Evolutionary conservation across 306 rosid species (phyloP).

Genomic region (Sophora flavescens): DNA sequence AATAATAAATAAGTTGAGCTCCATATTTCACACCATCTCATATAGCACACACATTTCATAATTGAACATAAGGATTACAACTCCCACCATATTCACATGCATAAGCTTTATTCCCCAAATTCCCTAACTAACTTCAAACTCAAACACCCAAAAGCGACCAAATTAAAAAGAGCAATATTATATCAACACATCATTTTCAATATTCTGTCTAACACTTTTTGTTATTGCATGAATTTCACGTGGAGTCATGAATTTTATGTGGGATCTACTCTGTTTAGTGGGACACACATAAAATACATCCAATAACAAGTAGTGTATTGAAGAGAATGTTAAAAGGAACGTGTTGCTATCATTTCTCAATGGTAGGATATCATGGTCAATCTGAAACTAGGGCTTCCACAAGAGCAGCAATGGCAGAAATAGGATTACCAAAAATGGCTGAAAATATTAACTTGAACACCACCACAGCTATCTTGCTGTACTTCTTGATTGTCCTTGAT

Average conservation of each 20-base stretch:
- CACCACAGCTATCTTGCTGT: conserved; percentile 24
- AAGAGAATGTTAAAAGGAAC: too few species aligned
- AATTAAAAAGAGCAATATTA: neutral
- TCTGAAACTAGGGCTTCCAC: conserved; percentile 44
- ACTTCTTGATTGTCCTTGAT: conserved; percentile 18
- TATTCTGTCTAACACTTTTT: too few species aligned
- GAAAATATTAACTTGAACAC: conserved; percentile 53
- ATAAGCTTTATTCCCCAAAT: neutral
- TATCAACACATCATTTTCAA: too few species aligned
- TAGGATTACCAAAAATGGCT: conserved; percentile 56
- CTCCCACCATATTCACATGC: neutral
- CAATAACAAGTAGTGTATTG: too few species aligned
- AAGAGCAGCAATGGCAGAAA: conserved; percentile 36
- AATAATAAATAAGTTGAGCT: neutral
- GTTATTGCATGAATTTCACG: too few species aligned
- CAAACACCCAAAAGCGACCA: neutral
- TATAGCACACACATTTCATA: neutral
- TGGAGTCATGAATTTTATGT: too few species aligned
- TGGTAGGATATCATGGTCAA: neutral
- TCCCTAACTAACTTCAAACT: neutral
- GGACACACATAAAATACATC: too few species aligned
- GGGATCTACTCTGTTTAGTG: too few species aligned
- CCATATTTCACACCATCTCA: neutral
- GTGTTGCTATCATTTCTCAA: neutral
- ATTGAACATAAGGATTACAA: neutral